Base-by-base conservation (phyloP, 495 filamentous ascomycete genomes). In the Ramalina intermedia region DNA sequence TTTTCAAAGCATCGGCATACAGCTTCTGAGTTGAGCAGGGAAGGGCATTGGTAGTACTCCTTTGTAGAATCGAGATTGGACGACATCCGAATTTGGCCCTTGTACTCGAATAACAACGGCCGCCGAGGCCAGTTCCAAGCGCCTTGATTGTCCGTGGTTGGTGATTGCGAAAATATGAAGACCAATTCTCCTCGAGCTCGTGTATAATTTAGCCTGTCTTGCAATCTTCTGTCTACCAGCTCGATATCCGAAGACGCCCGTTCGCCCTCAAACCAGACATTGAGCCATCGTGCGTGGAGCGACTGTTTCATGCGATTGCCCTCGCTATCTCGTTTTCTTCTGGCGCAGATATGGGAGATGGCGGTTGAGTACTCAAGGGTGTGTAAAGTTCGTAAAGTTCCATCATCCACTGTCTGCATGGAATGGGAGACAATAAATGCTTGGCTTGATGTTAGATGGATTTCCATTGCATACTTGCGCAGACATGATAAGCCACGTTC, bases 321-420 rank as follows among this genome's bases (percentile, higher is more conserved):
- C 20, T 54, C 24, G 9, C 21, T 24, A n/a, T 43, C 46, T 7
- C 51, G 35, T 21, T 54, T 54, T 12, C 33, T 50, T 23, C 37
- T 23, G 14, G 12, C 23, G 16, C 37, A 35, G 37, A 16, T 16
- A 26, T 43, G 39, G 7, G 47, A 46, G n/a, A 50, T 35, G 9
- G 51, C 51, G 14, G 47, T 54, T 21, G 43, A 42, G 41, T 20
- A 50, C n/a, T 54, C 51, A 16, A 26, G 18, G 11, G 11, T 16
- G 12, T 5, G 11, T 1, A 26, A 11, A 26, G 2, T 14, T 6
- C 6, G 11, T 1, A 26, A 11, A 26, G 2, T 14, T 6, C 6
- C 2, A 11, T 43, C 7, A 35, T 13, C 11, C 21, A 13, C 39
- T 20, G 0, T 6, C 12, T 20, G 7, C 14, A 7, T 44, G 23